A percentile compares a stretch with the other conserved stretches of the same genome.
Evolutionary conservation across 371 early-diverging fungal genomes (phyloP).

Genomic region (Mucor saturninus): DNA sequence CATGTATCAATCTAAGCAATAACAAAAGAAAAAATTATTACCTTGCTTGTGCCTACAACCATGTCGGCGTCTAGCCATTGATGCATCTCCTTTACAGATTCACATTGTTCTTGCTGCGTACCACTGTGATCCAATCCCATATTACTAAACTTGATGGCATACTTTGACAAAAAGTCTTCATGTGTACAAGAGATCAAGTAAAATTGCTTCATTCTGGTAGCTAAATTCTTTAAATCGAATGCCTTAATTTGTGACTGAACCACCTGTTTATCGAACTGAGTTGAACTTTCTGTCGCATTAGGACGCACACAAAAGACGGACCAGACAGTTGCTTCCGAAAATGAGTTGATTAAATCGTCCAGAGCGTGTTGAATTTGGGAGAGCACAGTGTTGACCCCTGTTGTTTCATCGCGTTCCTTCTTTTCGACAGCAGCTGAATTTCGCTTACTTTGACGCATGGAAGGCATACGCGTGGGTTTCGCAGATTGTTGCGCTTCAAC

Average conservation of each 20-base stretch:
- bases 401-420: neutral
- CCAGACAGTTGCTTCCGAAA: constrained; percentile 83
- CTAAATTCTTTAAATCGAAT: constrained; percentile 53
- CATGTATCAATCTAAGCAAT: neutral
- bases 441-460: constrained; percentile 18
- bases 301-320: constrained; percentile 79
- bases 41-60: constrained; percentile 65
- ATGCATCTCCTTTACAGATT: constrained; percentile 50
- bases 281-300: constrained; percentile 58
- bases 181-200: constrained; percentile 45
- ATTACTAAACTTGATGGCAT: constrained; percentile 52
- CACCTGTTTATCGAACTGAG: constrained; percentile 56
- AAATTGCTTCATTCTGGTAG: constrained; percentile 54
- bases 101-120: constrained; percentile 24
- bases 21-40: constrained; percentile 6
- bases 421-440: constrained; percentile 1
- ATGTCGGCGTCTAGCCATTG: constrained; percentile 62
- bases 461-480: constrained; percentile 42
- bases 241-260: constrained; percentile 62
- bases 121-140: constrained; percentile 35
- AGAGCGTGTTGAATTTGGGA: constrained; percentile 73
- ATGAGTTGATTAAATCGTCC: constrained; percentile 73
- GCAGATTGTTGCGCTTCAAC: constrained; percentile 56
- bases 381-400: constrained; percentile 19
- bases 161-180: constrained; percentile 69